phyloP scores from a whole-genome alignment of 805 yeast genomes.

The Clavispora santaluciae region DNA sequence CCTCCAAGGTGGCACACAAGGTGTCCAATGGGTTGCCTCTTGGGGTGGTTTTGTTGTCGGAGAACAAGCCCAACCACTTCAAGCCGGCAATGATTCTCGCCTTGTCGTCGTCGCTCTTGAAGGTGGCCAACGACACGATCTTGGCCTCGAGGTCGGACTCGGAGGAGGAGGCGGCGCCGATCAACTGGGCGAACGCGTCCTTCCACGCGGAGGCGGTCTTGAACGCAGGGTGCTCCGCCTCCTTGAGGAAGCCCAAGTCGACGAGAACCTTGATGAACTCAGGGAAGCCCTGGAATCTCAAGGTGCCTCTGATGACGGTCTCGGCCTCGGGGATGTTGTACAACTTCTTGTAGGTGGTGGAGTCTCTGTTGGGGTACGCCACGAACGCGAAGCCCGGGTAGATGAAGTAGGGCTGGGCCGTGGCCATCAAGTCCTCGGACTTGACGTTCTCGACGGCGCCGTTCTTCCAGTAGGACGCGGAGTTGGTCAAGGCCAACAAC shows the following conservation, averaged over 20 bases:
- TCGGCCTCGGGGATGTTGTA: slow-evolving; percentile 96
- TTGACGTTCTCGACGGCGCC: slow-evolving; percentile 76
- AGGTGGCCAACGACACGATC: slow-evolving; percentile 71
- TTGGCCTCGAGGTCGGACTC: slow-evolving; percentile 72
- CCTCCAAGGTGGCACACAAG: slow-evolving; percentile 92
- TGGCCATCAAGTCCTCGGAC: slow-evolving; percentile 89
- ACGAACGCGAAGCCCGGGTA: slow-evolving; percentile 95
- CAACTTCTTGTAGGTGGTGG: slow-evolving; percentile 86
- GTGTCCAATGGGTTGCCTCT: slow-evolving; percentile 95
- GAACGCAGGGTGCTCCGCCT: slow-evolving; percentile 60
- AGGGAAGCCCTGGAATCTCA: slow-evolving; percentile 98
- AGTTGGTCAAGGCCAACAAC: slow-evolving; percentile 87
- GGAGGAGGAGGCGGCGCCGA: slow-evolving; percentile 66
- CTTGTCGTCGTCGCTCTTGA: slow-evolving; percentile 78
- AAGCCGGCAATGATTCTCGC: slow-evolving; percentile 83
- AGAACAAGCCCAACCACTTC: slow-evolving; percentile 91
- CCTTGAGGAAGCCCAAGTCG: slow-evolving; percentile 88
- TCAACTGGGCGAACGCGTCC: slow-evolving; percentile 70
- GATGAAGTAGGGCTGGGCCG: slow-evolving; percentile 92
- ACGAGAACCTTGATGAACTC: slow-evolving; percentile 94
- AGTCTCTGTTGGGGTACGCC: slow-evolving; percentile 97
- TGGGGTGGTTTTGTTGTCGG: slow-evolving; percentile 71
- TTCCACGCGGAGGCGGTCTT: slow-evolving; percentile 71
- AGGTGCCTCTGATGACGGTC: slow-evolving; percentile 93
- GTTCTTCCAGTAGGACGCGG: slow-evolving; percentile 83